A percentile compares a stretch with the other conserved stretches of the same genome.
phyloP scores from a whole-genome alignment of 2,329 filamentous ascomycete species.

The Hypoxylon sp. region DNA sequence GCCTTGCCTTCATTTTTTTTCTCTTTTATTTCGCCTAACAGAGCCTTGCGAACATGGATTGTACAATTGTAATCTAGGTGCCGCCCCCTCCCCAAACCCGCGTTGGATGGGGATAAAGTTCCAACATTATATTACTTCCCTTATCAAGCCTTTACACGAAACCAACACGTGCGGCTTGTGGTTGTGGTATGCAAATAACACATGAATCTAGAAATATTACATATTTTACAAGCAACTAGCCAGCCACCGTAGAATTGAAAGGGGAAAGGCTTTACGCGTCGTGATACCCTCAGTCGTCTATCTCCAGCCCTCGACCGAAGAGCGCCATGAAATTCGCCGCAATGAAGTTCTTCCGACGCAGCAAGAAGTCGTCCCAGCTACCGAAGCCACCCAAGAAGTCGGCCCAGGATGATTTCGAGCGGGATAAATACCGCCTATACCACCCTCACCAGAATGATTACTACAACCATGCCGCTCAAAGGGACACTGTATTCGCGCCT shows the following conservation, averaged over 20 bases:
- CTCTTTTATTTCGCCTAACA: background rate
- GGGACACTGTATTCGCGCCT: constrained; percentile 49
- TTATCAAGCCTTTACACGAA: background rate
- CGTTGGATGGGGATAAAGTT: background rate
- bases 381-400: constrained; percentile 44
- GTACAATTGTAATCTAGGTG: constrained; percentile 1
- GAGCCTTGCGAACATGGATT: constrained; percentile 6
- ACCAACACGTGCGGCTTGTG: constrained; percentile 12
- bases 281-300: background rate
- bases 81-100: background rate
- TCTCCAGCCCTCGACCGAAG: background rate
- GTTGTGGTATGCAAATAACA: constrained; percentile 5
- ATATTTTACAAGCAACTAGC: background rate
- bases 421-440: constrained; percentile 52
- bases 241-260: background rate
- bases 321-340: constrained; percentile 51
- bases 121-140: background rate
- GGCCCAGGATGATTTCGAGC: constrained; percentile 49
- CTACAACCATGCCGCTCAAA: constrained; percentile 46
- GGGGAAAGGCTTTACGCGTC: constrained; percentile 10
- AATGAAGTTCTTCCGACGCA: constrained; percentile 55
- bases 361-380: constrained; percentile 51
- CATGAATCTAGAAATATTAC: background rate
- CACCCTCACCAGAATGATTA: constrained; percentile 47
- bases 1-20: constrained; percentile 6